Percentiles rank a stretch among this genome's conserved stretches.
Evolutionary conservation across 1,139 yeast genomes (phyloP).

Genomic region (Zygosaccharomyces pseudobailii): DNA sequence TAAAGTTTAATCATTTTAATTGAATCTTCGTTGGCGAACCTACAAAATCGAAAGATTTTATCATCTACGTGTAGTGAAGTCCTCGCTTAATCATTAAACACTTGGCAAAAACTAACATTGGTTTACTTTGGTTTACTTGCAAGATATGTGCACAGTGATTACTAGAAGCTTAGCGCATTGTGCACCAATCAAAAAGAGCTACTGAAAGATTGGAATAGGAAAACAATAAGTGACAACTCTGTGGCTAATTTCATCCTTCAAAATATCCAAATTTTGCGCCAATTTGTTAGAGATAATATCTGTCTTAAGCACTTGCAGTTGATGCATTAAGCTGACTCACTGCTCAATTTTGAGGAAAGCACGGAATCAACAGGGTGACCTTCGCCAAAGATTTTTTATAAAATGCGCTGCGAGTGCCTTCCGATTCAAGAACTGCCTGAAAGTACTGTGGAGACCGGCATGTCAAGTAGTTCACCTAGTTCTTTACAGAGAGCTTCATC

Average conservation of each 20-base stretch:
- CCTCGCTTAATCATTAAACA: too few relatives aligned
- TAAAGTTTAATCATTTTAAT: too few relatives aligned
- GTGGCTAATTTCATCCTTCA: slow-evolving; percentile 11
- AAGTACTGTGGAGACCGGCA: slow-evolving; percentile 56
- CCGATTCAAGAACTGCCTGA: slow-evolving; percentile 17
- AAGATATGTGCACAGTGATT: too few relatives aligned
- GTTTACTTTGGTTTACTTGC: too few relatives aligned
- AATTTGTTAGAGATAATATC: slow-evolving; percentile 13
- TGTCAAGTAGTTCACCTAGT: slow-evolving; percentile 43
- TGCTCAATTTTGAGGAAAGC: slow-evolving; percentile 7
- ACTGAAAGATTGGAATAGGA: too few relatives aligned
- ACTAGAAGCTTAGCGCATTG: too few relatives aligned
- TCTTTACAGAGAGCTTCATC: slow-evolving; percentile 46
- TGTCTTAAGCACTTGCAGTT: slow-evolving; percentile 12
- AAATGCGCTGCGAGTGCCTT: slow-evolving; percentile 23
- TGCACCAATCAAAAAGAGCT: too few relatives aligned
- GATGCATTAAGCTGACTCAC: slow-evolving; percentile 6
- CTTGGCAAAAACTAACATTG: too few relatives aligned
- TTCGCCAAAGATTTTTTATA: slow-evolving; percentile 42
- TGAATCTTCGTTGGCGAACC: too few relatives aligned
- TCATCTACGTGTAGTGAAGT: too few relatives aligned
- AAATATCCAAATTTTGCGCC: background rate
- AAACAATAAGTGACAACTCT: slow-evolving; percentile 10
- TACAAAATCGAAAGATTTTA: too few relatives aligned
- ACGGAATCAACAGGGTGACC: slow-evolving; percentile 35